Evolutionary conservation across 345 rosid genomes (phyloP).

Genomic region (Hibiscus mutabilis): DNA sequence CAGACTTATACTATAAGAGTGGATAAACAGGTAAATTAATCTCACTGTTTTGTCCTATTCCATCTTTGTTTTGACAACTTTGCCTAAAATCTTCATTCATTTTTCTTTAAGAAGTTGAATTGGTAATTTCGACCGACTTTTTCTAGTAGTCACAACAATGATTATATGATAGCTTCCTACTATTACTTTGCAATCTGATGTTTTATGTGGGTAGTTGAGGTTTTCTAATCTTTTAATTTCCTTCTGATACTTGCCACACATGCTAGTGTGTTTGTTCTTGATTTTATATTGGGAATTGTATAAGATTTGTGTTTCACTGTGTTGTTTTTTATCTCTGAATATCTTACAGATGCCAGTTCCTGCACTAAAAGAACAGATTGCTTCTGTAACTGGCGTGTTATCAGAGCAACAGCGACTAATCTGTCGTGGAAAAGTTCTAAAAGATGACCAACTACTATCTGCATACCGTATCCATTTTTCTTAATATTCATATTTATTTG

Average conservation of each 20-base stretch:
- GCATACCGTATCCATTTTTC: constrained; percentile 63
- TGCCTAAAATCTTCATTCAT: neutral
- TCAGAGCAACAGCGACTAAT: constrained; percentile 73
- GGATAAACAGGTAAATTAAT: constrained; percentile 56
- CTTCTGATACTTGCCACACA: neutral
- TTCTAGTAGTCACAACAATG: neutral
- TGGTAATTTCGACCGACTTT: neutral
- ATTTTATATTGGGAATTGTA: neutral
- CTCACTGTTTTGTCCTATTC: neutral
- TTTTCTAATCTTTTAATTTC: neutral
- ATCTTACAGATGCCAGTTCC: constrained; percentile 58
- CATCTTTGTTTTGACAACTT: neutral
- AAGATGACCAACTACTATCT: constrained; percentile 79
- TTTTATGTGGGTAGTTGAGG: neutral
- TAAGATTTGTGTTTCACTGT: neutral
- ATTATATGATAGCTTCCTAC: neutral
- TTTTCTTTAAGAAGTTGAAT: neutral
- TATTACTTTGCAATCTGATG: neutral
- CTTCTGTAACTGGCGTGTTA: constrained; percentile 65
- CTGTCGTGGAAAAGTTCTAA: constrained; percentile 72
- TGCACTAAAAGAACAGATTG: constrained; percentile 72
- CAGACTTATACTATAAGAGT: constrained; percentile 67
- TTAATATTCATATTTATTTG: neutral
- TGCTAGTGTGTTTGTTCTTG: neutral
- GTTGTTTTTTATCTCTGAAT: constrained; percentile 7